Percentiles rank a stretch among this genome's conserved stretches.
These are phyloP conservation scores for Ilex asprella DNA, from an alignment of 257 asterid species.

Conservation along the genomic window DNA sequence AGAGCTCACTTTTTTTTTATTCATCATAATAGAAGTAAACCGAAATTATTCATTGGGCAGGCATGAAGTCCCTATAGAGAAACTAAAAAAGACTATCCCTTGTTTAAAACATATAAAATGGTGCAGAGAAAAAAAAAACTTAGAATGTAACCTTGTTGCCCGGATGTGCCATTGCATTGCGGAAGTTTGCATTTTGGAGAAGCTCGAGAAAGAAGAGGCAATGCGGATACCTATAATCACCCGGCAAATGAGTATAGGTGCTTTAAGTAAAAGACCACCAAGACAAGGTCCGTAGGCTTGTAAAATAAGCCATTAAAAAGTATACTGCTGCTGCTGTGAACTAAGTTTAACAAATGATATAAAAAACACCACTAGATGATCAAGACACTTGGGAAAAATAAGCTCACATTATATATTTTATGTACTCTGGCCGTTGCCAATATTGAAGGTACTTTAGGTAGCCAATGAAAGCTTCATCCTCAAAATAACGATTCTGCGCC, in stretches of 20 bases:
- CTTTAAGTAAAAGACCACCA: background rate
- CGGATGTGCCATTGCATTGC: slow-evolving; percentile 97
- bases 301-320: too few species aligned
- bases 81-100: background rate
- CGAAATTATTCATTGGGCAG: too few species aligned
- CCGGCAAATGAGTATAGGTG: background rate
- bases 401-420: slow-evolving; percentile 75
- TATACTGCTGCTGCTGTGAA: background rate
- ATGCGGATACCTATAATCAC: slow-evolving; percentile 71
- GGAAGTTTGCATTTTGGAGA: slow-evolving; percentile 74
- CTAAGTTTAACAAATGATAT: background rate
- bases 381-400: background rate
- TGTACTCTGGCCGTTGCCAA: slow-evolving; percentile 90
- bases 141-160: slow-evolving; percentile 59
- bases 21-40: too few species aligned
- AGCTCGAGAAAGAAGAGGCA: slow-evolving; percentile 90
- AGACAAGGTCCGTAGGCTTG: background rate
- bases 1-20: too few species aligned
- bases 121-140: background rate
- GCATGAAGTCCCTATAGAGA: too few species aligned
- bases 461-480: slow-evolving; percentile 89
- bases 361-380: background rate
- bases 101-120: background rate
- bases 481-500: slow-evolving; percentile 93
- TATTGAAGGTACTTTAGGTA: slow-evolving; percentile 89